phyloP scores from a whole-genome alignment of 768 basidiomycete species.

The Mycena floridula region DNA sequence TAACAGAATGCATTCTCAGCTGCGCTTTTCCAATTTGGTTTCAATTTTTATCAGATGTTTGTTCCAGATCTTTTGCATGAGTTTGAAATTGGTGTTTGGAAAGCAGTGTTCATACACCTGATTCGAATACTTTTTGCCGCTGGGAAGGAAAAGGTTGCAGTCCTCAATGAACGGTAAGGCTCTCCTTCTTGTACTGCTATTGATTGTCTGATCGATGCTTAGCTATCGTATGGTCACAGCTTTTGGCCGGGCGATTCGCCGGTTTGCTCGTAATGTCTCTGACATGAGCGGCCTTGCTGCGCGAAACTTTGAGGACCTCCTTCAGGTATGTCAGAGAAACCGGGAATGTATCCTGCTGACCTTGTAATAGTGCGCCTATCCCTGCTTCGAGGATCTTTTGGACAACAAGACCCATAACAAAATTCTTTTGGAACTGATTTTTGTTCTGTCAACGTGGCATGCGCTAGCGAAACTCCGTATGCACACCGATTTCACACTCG shows the following conservation, averaged over 20 bases:
- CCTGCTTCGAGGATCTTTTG: constrained; percentile 30
- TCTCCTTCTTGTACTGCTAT: neutral
- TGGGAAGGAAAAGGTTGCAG: constrained; percentile 5
- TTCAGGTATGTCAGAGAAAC: constrained; percentile 14
- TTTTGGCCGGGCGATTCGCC: constrained; percentile 21
- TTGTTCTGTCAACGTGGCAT: constrained; percentile 27
- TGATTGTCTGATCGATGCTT: neutral
- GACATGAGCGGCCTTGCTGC: constrained; percentile 26
- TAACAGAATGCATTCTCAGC: constrained; percentile 15
- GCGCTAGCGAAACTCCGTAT: constrained; percentile 25
- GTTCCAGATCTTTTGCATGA: constrained; percentile 30
- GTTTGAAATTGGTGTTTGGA: constrained; percentile 30
- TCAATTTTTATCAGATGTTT: constrained; percentile 20
- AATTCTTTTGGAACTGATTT: constrained; percentile 18
- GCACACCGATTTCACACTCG: constrained; percentile 18
- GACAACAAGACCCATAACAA: constrained; percentile 14
- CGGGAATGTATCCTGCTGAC: no score
- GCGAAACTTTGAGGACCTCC: constrained; percentile 18
- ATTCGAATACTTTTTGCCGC: constrained; percentile 20
- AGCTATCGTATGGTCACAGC: constrained; percentile 17
- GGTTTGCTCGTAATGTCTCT: constrained; percentile 22
- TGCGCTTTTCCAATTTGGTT: constrained; percentile 7
- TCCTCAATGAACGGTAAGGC: constrained; percentile 19
- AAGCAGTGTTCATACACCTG: constrained; percentile 22
- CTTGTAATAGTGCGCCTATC: constrained; percentile 31